Conservation (phyloP, 345 rosid species). For the Moricandia moricandioides region DNA sequence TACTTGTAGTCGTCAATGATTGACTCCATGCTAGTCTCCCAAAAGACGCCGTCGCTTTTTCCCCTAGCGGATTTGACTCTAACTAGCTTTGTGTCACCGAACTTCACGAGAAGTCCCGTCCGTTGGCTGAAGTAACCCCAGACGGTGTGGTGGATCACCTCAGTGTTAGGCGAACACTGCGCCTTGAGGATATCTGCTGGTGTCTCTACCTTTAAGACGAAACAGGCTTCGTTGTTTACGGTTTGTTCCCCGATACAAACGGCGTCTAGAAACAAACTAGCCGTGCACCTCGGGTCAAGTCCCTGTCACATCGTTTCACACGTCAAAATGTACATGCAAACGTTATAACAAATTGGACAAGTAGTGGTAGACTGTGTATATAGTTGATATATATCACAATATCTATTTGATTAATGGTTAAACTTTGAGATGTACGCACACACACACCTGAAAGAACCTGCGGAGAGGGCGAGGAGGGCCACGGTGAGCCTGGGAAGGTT, state of each 20-base stretch:
- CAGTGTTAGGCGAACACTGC: slow-evolving; percentile 67
- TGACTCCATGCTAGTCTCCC: slow-evolving; percentile 87
- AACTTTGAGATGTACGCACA: neutral
- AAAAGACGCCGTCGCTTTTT: slow-evolving; percentile 50
- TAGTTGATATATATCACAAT: too few species aligned
- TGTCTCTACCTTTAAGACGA: slow-evolving; percentile 71
- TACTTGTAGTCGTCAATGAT: slow-evolving; percentile 58
- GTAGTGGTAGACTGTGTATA: too few species aligned
- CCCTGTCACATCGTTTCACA: slow-evolving; percentile 48
- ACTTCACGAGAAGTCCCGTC: slow-evolving; percentile 66
- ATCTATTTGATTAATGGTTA: too few species aligned
- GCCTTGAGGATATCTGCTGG: slow-evolving; percentile 46
- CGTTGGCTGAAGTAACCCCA: slow-evolving; percentile 96
- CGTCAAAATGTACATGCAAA: neutral
- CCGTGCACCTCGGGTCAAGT: slow-evolving; percentile 79
- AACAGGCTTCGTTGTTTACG: slow-evolving; percentile 58
- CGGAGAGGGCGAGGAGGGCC: slow-evolving; percentile 89
- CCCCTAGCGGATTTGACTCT: slow-evolving; percentile 53
- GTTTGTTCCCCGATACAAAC: slow-evolving; percentile 64
- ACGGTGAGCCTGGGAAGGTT: slow-evolving; percentile 69
- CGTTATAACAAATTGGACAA: neutral
- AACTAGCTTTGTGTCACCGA: slow-evolving; percentile 73
- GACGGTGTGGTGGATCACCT: slow-evolving; percentile 72
- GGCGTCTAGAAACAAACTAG: slow-evolving; percentile 72
- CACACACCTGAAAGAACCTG: slow-evolving; percentile 95